Evolutionary conservation across 768 basidiomycete genomes (phyloP), one percentile per base, ranked within the genome.

Genomic region (Termitomyces sp.): DNA sequence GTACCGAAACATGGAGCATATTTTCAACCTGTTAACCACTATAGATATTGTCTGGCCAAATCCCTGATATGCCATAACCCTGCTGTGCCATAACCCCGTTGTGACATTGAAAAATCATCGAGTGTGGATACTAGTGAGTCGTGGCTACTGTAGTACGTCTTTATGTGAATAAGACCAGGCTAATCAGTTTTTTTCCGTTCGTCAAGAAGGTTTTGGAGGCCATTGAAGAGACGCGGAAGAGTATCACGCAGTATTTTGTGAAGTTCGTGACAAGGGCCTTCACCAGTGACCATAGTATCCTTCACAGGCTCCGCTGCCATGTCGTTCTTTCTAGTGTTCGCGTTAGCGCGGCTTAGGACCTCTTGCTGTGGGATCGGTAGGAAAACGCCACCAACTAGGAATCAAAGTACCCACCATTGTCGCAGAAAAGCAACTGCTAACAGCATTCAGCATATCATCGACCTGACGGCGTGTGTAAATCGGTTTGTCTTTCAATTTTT

Each of bases 381-480:
- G 28, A 19, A 16, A 6, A 39, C 0, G 21, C 5, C 17, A 3
- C 2, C 10, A 32, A 7, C 2, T 4, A 17, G 57, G 17, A 14
- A 5, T 5, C 43, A 27, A 19, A 23, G 8, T 12, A 42, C 57
- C 25, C 6, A 58, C 60, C 52, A 61, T 60, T 19, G 59, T 60
- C 10, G 52, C 55, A 3, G 54, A 46, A 42, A 60, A 60, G 28
- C 59, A 60, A 21, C 32, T 50, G 28, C 59, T 53, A 47, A 60
- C 52, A 16, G 59, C 55, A 48, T 50, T 52, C 16, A 60, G 32
- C 52, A 60, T 60, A 39, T 60, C 59, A 27, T 60, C 59, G 40
- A 60, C 59, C 28, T 60, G 59, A 5, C 52, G 44, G 14, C 59
- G 59, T 14, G 59, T 60, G 21, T 60, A 60, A 5, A 60, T 44